These are phyloP conservation scores for Lyophyllum atratum DNA, from an alignment of 768 basidiomycete species.

Conservation along the genomic window DNA sequence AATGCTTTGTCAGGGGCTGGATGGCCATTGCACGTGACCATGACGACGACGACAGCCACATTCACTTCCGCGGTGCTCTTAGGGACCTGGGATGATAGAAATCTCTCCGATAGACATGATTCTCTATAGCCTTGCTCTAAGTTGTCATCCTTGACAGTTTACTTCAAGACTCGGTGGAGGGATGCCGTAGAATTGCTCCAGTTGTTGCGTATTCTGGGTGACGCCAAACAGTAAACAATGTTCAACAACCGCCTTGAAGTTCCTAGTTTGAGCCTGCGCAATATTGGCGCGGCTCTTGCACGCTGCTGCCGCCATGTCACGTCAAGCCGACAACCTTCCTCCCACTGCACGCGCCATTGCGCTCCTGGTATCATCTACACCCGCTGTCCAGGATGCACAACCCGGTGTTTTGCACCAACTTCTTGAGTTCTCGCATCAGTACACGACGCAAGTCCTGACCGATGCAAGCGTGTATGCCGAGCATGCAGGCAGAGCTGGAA, in stretches of 20 bases:
- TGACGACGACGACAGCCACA: too few species aligned
- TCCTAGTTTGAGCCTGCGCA: background rate
- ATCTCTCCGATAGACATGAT: too few species aligned
- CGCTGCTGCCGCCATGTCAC: conserved; percentile 36
- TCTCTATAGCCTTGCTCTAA: too few species aligned
- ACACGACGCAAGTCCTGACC: conserved; percentile 79
- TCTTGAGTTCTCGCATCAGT: conserved; percentile 84
- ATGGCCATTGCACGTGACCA: too few species aligned
- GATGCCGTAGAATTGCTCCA: too few species aligned
- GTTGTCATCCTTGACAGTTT: too few species aligned
- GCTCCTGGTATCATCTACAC: conserved; percentile 79
- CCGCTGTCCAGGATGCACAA: conserved; percentile 83
- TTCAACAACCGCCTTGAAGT: conserved; percentile 2
- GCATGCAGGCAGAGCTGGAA: conserved; percentile 76
- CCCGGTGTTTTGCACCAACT: conserved; percentile 86
- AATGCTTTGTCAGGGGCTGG: conserved; percentile 24
- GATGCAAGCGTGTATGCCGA: conserved; percentile 89
- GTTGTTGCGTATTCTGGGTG: background rate
- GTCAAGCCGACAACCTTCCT: conserved; percentile 69
- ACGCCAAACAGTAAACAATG: background rate
- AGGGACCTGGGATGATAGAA: too few species aligned
- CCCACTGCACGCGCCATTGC: conserved; percentile 85
- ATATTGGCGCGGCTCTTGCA: conserved; percentile 3
- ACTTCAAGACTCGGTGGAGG: too few species aligned
- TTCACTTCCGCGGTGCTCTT: too few species aligned